phyloP scores from a whole-genome alignment of 352 stramenopile species.

The Phytophthora sojae region DNA sequence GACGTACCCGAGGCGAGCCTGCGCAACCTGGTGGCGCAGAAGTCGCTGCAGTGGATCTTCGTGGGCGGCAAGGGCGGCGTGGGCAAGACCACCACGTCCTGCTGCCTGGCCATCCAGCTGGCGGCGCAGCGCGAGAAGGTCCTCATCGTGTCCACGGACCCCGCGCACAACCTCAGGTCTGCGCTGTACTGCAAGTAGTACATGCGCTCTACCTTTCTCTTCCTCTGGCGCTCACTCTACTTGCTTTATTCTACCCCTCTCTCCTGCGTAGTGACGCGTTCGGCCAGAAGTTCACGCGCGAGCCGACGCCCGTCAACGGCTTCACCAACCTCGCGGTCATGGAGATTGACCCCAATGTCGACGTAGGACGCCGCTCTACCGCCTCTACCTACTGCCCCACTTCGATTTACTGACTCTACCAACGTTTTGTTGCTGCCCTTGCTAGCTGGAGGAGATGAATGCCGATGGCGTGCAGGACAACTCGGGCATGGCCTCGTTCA shows the following conservation, averaged over 20 bases:
- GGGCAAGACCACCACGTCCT: slow-evolving; percentile 98
- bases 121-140: slow-evolving; percentile 94
- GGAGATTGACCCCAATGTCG: slow-evolving; percentile 97
- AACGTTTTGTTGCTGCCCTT: background rate
- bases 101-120: slow-evolving; percentile 95
- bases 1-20: slow-evolving; percentile 88
- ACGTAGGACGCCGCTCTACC: slow-evolving; percentile 49
- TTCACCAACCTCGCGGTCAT: slow-evolving; percentile 99
- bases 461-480: slow-evolving; percentile 85
- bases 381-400: slow-evolving; percentile 2
- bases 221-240: background rate
- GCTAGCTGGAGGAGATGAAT: slow-evolving; percentile 85
- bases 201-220: background rate
- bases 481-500: slow-evolving; percentile 93
- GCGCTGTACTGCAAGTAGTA: too few relatives aligned
- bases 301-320: slow-evolving; percentile 97
- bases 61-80: slow-evolving; percentile 96
- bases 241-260: too few relatives aligned
- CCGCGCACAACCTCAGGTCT: slow-evolving; percentile 98
- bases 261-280: slow-evolving; percentile 94
- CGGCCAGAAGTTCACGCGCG: slow-evolving; percentile 98
- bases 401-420: background rate
- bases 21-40: slow-evolving; percentile 91
- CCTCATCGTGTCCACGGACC: slow-evolving; percentile 99
- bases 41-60: slow-evolving; percentile 95